Conservation (phyloP, 2,329 filamentous ascomycete species). For the Cladophialophora psammophila region DNA sequence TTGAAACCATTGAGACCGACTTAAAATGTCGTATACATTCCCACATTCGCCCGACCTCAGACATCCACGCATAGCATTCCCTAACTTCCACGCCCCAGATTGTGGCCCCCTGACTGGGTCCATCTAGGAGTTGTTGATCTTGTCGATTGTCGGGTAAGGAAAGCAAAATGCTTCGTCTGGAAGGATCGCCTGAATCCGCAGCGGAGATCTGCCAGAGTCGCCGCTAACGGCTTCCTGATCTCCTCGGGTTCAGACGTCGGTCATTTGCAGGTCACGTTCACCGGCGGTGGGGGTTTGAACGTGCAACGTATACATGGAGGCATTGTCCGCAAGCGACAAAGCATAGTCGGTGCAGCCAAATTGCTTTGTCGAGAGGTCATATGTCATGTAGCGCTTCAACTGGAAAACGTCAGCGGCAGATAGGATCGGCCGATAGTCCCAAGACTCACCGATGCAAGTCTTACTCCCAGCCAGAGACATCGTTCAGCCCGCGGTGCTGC, state of each 20-base stretch:
- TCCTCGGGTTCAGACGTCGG: conserved; percentile 22
- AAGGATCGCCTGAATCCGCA: not conserved
- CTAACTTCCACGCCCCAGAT: not conserved
- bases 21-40: not conserved
- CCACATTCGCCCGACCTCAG: not conserved
- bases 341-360: conserved; percentile 46
- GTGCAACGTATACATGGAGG: conserved; percentile 28
- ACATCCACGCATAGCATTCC: not conserved
- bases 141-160: not conserved
- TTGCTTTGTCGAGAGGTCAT: conserved; percentile 42
- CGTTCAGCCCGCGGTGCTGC: conserved; percentile 58
- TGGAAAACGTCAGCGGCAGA: conserved; percentile 27
- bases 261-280: conserved; percentile 27
- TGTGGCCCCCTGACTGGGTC: not conserved
- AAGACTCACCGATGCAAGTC: conserved; percentile 51
- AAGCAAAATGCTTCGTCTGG: not conserved
- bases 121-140: not conserved
- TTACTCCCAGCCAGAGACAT: conserved; percentile 59
- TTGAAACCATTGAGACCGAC: no score
- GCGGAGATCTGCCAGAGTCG: not conserved
- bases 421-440: no score
- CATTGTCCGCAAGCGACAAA: conserved; percentile 14
- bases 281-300: conserved; percentile 9
- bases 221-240: not conserved
- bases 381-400: conserved; percentile 50